A percentile compares a stretch with the other conserved stretches of the same genome.
These are phyloP conservation scores for Rhytidiadelphus loreus DNA, from an alignment of 225 moss, liverwort and hornwort genomes.

Conservation along the genomic window DNA sequence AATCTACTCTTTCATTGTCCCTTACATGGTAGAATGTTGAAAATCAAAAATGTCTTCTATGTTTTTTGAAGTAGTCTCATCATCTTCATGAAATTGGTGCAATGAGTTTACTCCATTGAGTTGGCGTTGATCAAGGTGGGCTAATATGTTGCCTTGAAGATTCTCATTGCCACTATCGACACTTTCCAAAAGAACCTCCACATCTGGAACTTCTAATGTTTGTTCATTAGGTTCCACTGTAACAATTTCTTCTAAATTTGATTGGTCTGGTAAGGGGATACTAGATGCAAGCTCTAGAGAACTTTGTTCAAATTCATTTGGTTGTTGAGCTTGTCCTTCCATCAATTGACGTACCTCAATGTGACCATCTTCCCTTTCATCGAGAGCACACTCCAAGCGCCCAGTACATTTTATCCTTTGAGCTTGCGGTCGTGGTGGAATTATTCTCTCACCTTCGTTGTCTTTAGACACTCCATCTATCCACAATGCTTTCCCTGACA, in stretches of 20 bases:
- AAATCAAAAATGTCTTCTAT: neutral
- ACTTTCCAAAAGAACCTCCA: neutral
- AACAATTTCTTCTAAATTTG: neutral
- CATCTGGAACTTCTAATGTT: neutral
- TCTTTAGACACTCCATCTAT: neutral
- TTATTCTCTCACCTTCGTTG: neutral
- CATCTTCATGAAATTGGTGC: neutral
- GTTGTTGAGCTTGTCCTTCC: neutral
- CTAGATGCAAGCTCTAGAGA: constrained; percentile 15
- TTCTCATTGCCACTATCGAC: neutral
- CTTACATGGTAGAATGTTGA: neutral
- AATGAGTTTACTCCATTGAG: neutral
- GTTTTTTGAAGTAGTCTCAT: neutral
- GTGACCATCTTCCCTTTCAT: constrained; percentile 24
- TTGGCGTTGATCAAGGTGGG: constrained; percentile 20
- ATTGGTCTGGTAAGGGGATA: neutral
- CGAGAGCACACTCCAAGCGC: constrained; percentile 2
- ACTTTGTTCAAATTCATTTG: neutral
- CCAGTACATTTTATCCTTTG: constrained; percentile 23
- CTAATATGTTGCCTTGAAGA: neutral
- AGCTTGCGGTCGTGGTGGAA: constrained; percentile 57
- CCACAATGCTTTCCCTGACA: neutral
- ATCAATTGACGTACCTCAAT: neutral
- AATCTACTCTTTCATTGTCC: neutral
- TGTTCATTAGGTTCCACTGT: neutral